Conservation (phyloP, 371 early-diverging fungal genomes). For the Mortierella sp. region DNA sequence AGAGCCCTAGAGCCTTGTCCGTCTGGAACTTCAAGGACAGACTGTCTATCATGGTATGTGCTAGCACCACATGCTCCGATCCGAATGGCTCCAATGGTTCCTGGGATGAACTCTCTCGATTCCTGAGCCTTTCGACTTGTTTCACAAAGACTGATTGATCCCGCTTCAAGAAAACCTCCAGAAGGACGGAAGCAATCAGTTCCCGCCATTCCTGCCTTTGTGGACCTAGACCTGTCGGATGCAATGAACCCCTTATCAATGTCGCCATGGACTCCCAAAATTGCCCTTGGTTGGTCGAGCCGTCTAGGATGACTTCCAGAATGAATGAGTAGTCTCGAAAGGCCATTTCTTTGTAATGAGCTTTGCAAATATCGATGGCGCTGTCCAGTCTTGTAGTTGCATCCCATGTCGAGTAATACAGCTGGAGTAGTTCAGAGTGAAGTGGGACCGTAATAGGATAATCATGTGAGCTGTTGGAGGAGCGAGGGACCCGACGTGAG, state of each 20-base stretch:
- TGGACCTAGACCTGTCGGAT: neutral
- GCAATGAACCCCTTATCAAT: slow-evolving; percentile 10
- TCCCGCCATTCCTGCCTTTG: slow-evolving; percentile 9
- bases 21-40: slow-evolving; percentile 7
- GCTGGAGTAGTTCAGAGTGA: slow-evolving; percentile 16
- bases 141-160: slow-evolving; percentile 12
- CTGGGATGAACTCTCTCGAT: neutral
- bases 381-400: neutral
- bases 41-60: slow-evolving; percentile 25
- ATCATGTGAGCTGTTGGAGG: neutral
- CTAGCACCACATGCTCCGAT: slow-evolving; percentile 20
- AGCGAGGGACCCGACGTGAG: neutral
- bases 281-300: slow-evolving; percentile 29
- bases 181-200: slow-evolving; percentile 11
- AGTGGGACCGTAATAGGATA: slow-evolving; percentile 5
- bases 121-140: slow-evolving; percentile 15
- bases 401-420: neutral
- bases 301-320: slow-evolving; percentile 32
- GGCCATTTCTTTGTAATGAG: neutral
- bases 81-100: neutral
- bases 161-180: slow-evolving; percentile 21
- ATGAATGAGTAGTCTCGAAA: slow-evolving; percentile 24
- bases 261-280: slow-evolving; percentile 41
- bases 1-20: slow-evolving; percentile 20
- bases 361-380: slow-evolving; percentile 11